Base-by-base conservation (phyloP, 2,329 filamentous ascomycete species). In the Fusarium equiseti region DNA sequence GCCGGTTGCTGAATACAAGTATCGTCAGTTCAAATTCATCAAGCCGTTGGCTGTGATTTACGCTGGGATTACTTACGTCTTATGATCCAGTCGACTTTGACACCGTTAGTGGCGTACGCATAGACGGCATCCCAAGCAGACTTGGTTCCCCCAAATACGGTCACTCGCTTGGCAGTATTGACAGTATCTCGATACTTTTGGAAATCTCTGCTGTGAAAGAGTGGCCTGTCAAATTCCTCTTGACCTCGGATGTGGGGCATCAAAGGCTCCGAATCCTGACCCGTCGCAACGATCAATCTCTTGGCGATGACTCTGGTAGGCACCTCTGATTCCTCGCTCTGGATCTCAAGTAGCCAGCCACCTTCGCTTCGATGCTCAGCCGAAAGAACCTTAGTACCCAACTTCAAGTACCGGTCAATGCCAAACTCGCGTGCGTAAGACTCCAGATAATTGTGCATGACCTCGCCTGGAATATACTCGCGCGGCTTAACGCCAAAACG, bases 111-210 rank as follows among this genome's bases (percentile, higher is more conserved):
- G 84, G 6, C 84, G 78, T 75, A 90, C 76, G 80, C 79, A 89
- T 2, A 83, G 80, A 0, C 88, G 12, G 84, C 82, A 72, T 90
- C 89, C 75, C 83, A 88, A 1, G 87, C 87, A 8, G 85, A 87
- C 74, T 90, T 91, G 1, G 81, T 83, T 4, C 82, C 86, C 8
- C 89, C 89, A 4, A 89, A 77, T 4, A 90, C 82, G 2, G 85
- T 81, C 15, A 79, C 75, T 0, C 72, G 77, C 45, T 79, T 77
- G 11, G 75, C 74, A 3, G 69, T 69, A 15, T 75, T 71, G 11
- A 84, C 64, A 3, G 75, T 71, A 4, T 76, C 60, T 0, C 77
- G 72, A 20, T 79, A 59, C 24, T 76, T 71, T 8, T 76, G 75
- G 10, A 85, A 77, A 15, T 85, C 80, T 44, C 79, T 81, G 15